A percentile compares a stretch with the other conserved stretches of the same genome.
phyloP scores from a whole-genome alignment of 2,329 filamentous ascomycete species.

The Capronia americana region DNA sequence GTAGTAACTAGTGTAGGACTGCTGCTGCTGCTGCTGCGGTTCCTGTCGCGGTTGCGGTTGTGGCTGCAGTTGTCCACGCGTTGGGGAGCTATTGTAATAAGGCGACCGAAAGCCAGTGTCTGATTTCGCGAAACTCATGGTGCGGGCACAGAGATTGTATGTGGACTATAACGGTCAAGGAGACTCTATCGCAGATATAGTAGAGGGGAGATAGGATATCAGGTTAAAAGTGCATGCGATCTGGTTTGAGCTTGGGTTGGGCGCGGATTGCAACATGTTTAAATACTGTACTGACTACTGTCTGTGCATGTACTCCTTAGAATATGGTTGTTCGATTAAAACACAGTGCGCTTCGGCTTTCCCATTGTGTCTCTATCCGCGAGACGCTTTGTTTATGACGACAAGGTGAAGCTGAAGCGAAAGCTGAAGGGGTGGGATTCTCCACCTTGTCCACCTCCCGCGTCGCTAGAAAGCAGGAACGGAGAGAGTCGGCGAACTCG shows the following conservation, averaged over 20 bases:
- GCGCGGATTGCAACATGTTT: background rate
- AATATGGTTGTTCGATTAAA: background rate
- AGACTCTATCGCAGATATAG: background rate
- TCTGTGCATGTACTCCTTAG: background rate
- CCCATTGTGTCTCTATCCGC: background rate
- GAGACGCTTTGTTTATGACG: background rate
- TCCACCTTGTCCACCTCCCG: background rate
- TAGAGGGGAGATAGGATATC: background rate
- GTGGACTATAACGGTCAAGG: background rate
- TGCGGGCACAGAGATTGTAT: background rate
- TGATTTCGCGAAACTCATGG: background rate
- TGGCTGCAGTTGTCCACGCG: background rate
- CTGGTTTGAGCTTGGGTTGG: background rate
- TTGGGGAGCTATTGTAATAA: background rate
- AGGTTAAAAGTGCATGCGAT: background rate
- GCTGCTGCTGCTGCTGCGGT: no score
- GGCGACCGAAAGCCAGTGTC: background rate
- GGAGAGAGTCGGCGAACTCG: background rate
- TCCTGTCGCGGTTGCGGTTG: background rate
- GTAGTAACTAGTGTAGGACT: background rate
- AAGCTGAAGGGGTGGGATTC: background rate
- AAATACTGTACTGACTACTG: background rate
- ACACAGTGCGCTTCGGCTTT: background rate
- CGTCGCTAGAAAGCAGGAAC: background rate
- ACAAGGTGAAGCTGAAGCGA: background rate